phyloP scores from a whole-genome alignment of 2,329 filamentous ascomycete genomes.

The Mycosphaerelloides madeirae region DNA sequence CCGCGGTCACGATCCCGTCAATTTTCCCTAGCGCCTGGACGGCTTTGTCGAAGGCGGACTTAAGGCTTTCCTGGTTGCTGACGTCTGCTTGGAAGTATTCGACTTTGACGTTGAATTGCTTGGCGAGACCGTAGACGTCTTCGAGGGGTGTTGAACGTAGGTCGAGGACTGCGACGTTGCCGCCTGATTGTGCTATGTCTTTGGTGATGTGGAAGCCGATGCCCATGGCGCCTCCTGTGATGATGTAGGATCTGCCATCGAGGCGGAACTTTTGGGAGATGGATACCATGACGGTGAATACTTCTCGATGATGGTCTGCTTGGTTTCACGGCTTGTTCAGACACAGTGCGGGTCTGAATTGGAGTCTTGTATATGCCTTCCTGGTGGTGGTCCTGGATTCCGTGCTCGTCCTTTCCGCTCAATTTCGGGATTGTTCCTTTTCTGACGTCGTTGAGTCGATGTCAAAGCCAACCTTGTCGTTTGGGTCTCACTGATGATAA shows the following conservation, averaged over 20 bases:
- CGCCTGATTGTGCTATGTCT: conserved; percentile 27
- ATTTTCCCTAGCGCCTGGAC: conserved; percentile 21
- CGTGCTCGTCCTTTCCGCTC: background rate
- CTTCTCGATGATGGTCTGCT: background rate
- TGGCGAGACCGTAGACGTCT: conserved; percentile 28
- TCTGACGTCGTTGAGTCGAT: background rate
- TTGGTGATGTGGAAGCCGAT: conserved; percentile 26
- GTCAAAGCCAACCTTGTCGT: too few species aligned
- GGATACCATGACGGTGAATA: conserved; percentile 1
- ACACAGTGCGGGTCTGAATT: background rate
- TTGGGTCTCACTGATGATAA: background rate
- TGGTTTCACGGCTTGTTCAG: background rate
- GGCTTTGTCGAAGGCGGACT: conserved; percentile 22
- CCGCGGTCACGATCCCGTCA: conserved; percentile 28
- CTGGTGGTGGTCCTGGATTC: background rate
- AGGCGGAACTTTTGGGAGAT: conserved; percentile 21
- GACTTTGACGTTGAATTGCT: conserved; percentile 59
- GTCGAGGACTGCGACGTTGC: conserved; percentile 55
- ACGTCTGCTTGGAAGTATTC: conserved; percentile 37
- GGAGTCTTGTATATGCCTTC: background rate
- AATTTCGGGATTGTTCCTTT: background rate
- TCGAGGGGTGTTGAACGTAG: conserved; percentile 45
- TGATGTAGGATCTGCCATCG: conserved; percentile 23
- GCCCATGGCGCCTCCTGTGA: conserved; percentile 27
- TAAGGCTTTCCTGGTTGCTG: conserved; percentile 24